phyloP scores from a whole-genome alignment of 495 filamentous ascomycete genomes.

The Aspergillus campestris region DNA sequence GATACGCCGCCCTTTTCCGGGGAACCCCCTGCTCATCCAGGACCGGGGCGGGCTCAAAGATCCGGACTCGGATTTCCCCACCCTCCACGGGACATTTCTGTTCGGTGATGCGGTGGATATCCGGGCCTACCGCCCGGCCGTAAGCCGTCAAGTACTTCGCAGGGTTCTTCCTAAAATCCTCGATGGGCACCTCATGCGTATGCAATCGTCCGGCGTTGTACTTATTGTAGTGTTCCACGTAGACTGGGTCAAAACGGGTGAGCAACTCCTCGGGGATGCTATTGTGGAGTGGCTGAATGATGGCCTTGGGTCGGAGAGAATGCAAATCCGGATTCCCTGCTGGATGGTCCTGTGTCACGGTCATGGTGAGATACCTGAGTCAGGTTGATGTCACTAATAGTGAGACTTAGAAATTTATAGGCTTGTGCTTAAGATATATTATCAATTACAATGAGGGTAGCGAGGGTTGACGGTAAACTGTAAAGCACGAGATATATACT shows the following conservation, averaged over 20 bases:
- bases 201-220: constrained; percentile 33
- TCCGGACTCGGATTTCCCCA: constrained; percentile 28
- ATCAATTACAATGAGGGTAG: not conserved
- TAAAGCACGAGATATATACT: no score
- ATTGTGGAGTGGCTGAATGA: constrained; percentile 28
- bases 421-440: not conserved
- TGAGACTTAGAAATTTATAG: not conserved
- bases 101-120: constrained; percentile 31
- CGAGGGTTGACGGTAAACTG: no score
- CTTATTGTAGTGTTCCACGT: constrained; percentile 30
- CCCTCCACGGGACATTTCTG: constrained; percentile 30
- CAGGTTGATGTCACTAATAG: not conserved
- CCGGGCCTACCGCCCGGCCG: constrained; percentile 24
- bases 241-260: constrained; percentile 25
- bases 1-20: constrained; percentile 28
- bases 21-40: constrained; percentile 18
- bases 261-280: constrained; percentile 27
- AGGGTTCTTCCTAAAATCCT: constrained; percentile 36
- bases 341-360: not conserved
- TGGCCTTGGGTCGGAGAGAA: constrained; percentile 11
- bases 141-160: constrained; percentile 26
- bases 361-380: not conserved
- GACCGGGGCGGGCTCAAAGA: constrained; percentile 28
- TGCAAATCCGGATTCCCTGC: constrained; percentile 16
- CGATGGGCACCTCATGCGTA: constrained; percentile 35